phyloP scores from a whole-genome alignment of 2,329 filamentous ascomycete genomes.

The Chrysoporthe austroafricana region DNA sequence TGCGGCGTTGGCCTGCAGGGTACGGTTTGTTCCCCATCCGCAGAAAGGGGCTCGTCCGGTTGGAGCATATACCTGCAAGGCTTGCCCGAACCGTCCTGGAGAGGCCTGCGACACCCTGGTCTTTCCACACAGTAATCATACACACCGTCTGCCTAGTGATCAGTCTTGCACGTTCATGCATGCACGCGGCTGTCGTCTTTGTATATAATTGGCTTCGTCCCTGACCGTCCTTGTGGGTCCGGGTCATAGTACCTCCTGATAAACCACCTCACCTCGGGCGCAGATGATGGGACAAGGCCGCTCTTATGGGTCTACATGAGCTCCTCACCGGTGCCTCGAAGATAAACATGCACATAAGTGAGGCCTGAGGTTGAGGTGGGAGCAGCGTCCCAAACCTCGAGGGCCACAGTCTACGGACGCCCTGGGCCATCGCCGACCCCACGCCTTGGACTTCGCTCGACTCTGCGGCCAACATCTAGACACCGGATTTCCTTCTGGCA shows the following conservation, averaged over 20 bases:
- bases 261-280: background rate
- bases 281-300: background rate
- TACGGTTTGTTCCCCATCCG: background rate
- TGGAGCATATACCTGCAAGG: slow-evolving; percentile 28
- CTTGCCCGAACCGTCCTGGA: slow-evolving; percentile 34
- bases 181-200: background rate
- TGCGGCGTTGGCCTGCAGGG: background rate
- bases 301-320: background rate
- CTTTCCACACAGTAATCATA: background rate
- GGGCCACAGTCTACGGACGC: background rate
- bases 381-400: background rate
- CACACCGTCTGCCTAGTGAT: background rate
- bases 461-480: background rate
- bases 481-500: background rate
- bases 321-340: background rate
- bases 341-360: background rate
- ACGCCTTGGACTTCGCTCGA: background rate
- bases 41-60: background rate
- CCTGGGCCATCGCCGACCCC: background rate
- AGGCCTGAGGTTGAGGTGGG: background rate
- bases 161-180: background rate
- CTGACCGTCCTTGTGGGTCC: background rate
- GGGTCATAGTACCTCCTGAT: background rate
- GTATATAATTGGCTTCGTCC: background rate
- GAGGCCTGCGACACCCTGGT: slow-evolving; percentile 2